phyloP scores from a whole-genome alignment of 495 filamentous ascomycete genomes.

The Penicillium fimorum region DNA sequence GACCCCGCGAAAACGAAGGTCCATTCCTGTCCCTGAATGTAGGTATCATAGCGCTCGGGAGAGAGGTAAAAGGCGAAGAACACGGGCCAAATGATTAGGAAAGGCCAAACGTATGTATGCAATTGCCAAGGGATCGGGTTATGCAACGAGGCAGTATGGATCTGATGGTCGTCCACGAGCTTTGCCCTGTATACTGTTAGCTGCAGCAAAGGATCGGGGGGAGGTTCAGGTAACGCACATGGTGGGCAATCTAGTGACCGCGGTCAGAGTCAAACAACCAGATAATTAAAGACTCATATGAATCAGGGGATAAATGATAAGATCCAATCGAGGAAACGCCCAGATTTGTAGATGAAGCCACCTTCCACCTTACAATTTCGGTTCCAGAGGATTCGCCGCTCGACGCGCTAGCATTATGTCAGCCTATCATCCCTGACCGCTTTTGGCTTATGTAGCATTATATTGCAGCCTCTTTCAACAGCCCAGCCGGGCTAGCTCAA shows the following conservation, averaged over 20 bases:
- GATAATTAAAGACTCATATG: constrained; percentile 34
- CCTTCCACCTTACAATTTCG: constrained; percentile 35
- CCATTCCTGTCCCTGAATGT: constrained; percentile 90
- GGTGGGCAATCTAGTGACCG: constrained; percentile 40
- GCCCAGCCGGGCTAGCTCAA: constrained; percentile 54
- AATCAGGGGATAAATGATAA: constrained; percentile 14
- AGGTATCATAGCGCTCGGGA: constrained; percentile 77
- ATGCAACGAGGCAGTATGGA: constrained; percentile 81
- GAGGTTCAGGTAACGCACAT: constrained; percentile 31
- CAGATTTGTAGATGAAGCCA: constrained; percentile 40
- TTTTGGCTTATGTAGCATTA: neutral
- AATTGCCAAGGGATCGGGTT: constrained; percentile 78
- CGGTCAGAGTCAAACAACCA: constrained; percentile 31
- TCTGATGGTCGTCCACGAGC: constrained; percentile 88
- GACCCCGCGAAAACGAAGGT: constrained; percentile 89
- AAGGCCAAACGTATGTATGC: constrained; percentile 91
- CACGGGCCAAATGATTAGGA: constrained; percentile 82
- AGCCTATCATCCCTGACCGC: neutral
- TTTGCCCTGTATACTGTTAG: constrained; percentile 53
- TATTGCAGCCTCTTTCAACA: neutral
- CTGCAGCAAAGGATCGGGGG: constrained; percentile 8
- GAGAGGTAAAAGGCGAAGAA: constrained; percentile 86
- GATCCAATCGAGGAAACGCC: constrained; percentile 16
- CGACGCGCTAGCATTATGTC: constrained; percentile 20
- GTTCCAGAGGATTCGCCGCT: constrained; percentile 39